These are phyloP conservation scores for Polytrichum formosum DNA, from an alignment of 225 moss, liverwort and hornwort genomes.

Conservation along the genomic window DNA sequence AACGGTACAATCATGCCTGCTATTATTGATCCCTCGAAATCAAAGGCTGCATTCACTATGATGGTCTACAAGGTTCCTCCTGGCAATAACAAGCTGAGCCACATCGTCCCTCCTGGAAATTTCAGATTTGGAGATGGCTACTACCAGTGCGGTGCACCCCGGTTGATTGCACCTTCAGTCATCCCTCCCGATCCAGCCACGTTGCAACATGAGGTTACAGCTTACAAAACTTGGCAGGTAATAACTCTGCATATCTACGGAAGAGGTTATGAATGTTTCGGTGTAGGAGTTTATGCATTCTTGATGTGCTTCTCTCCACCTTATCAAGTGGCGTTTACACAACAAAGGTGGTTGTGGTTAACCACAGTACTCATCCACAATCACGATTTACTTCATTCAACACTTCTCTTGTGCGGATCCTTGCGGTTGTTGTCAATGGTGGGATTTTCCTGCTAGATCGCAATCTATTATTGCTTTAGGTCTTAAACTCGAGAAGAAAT, in stretches of 20 bases:
- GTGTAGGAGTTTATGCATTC: no score
- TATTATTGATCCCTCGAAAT: slow-evolving; percentile 56
- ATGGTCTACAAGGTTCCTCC: slow-evolving; percentile 53
- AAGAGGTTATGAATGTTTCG: neutral
- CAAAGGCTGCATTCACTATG: slow-evolving; percentile 59
- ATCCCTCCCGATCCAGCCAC: slow-evolving; percentile 26
- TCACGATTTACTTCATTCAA: neutral
- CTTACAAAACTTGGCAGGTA: slow-evolving; percentile 77
- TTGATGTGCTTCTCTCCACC: neutral
- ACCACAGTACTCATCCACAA: neutral
- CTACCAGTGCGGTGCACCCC: slow-evolving; percentile 51
- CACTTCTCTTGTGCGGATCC: no score
- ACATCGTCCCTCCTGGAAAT: slow-evolving; percentile 50
- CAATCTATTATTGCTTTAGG: no score
- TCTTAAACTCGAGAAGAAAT: no score
- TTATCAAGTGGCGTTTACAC: neutral
- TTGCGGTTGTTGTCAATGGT: no score
- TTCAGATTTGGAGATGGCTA: slow-evolving; percentile 53
- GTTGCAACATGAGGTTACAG: slow-evolving; percentile 48
- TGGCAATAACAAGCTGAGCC: slow-evolving; percentile 5
- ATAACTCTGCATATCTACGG: neutral
- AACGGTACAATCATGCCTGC: slow-evolving; percentile 76
- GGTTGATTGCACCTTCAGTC: slow-evolving; percentile 39
- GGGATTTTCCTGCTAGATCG: no score
- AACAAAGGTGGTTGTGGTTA: neutral